These are phyloP conservation scores for Penicillium subrubescens DNA, from an alignment of 495 filamentous ascomycete species.

Conservation along the genomic window DNA sequence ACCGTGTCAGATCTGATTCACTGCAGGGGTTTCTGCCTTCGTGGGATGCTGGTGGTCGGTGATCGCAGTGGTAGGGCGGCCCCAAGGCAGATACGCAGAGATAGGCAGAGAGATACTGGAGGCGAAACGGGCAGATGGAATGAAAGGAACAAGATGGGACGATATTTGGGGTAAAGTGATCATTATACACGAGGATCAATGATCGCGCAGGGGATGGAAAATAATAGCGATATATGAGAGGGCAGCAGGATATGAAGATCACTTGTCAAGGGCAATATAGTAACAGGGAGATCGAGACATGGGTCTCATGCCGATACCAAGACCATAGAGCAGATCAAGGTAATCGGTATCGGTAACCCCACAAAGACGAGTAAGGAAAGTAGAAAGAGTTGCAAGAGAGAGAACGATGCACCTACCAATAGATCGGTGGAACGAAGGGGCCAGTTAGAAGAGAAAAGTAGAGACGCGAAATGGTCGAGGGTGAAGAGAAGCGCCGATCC, in stretches of 20 bases:
- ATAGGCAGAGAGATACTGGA: background rate
- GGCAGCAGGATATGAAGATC: background rate
- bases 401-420: background rate
- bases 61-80: slow-evolving; percentile 1
- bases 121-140: background rate
- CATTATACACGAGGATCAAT: no score
- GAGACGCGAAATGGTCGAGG: slow-evolving; percentile 5
- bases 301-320: slow-evolving; percentile 1
- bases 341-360: background rate
- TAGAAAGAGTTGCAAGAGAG: slow-evolving; percentile 8
- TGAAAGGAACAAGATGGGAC: background rate
- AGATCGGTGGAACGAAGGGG: slow-evolving; percentile 1
- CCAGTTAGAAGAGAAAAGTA: slow-evolving; percentile 6
- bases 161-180: no score
- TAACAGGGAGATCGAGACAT: background rate
- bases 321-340: background rate
- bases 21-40: slow-evolving; percentile 30
- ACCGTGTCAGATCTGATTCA: slow-evolving; percentile 34
- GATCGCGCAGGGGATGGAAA: background rate
- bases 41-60: slow-evolving; percentile 4
- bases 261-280: background rate
- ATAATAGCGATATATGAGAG: background rate
- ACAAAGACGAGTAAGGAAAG: background rate
- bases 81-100: background rate
- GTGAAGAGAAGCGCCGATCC: slow-evolving; percentile 8